A percentile compares a stretch with the other conserved stretches of the same genome.
These are phyloP conservation scores for Globisporangium canariense DNA, from an alignment of 352 stramenopile genomes.

Conservation along the genomic window DNA sequence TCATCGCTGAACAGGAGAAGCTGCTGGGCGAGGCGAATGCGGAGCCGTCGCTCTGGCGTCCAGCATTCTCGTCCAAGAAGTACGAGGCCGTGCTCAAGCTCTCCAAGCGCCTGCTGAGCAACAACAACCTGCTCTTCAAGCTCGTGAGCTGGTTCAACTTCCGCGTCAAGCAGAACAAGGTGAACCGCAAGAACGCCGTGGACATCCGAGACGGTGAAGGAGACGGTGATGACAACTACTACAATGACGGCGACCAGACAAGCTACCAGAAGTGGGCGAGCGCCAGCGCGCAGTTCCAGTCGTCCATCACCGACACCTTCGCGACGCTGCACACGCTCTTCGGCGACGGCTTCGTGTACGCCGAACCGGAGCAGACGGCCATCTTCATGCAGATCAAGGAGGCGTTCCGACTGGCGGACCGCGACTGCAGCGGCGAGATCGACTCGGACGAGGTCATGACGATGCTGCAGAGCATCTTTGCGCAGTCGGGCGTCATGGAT, in stretches of 20 bases:
- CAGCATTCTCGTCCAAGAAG: constrained; percentile 68
- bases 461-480: constrained; percentile 77
- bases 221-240: constrained; percentile 19
- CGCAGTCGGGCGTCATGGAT: constrained; percentile 59
- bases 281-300: constrained; percentile 47
- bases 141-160: constrained; percentile 73
- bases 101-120: constrained; percentile 64
- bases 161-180: constrained; percentile 46
- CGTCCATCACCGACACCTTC: constrained; percentile 57
- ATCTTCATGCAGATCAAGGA: constrained; percentile 89
- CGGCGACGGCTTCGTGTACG: constrained; percentile 67
- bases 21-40: constrained; percentile 56
- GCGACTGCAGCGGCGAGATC: constrained; percentile 78
- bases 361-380: constrained; percentile 72
- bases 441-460: constrained; percentile 68
- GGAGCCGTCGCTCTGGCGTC: constrained; percentile 68
- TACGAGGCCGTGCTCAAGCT: constrained; percentile 64
- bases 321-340: constrained; percentile 75
- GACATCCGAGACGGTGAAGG: constrained; percentile 47
- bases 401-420: constrained; percentile 72
- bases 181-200: constrained; percentile 29
- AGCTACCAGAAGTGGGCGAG: constrained; percentile 48
- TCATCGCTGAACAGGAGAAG: constrained; percentile 56
- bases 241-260: constrained; percentile 17
- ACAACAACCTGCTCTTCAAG: constrained; percentile 82